Evolutionary conservation across 2,329 filamentous ascomycete species (phyloP), one percentile per base, ranked within the genome.

Genomic region (Emmonsia crescens): DNA sequence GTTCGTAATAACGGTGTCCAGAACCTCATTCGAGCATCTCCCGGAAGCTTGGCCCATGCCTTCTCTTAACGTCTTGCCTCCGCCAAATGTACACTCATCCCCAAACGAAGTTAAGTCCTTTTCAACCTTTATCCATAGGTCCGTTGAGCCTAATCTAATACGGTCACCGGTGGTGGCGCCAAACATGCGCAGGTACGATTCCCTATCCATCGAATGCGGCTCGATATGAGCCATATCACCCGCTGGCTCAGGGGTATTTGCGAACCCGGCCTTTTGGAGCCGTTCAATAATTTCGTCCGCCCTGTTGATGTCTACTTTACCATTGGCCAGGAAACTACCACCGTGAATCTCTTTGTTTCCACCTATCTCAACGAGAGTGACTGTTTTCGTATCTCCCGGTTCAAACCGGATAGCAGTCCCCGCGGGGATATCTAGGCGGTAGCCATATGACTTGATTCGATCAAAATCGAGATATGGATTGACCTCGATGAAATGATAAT

Each of bases 401-500:
- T 97, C 93, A 71, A 97, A 97, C 51, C 93, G 86, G 38, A 96
- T 87, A 8, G 91, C 95, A 0, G 92, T 96, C 42, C 93, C 93
- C 0, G 93, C 91, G 1, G 93, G 81, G 62, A 97, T 94, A 71
- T 97, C 92, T 16, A 97, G 82, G 12, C 91, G 84, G 76, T 85
- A 96, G 5, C 93, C 93, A 70, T 94, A 94, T 0, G 91, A 85
- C 66, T 84, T 85, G 57, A 84, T 78, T 31, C 93, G 89, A 75
- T 97, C 93, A 73, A 97, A 97, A 64, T 89, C 84, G 58, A 97
- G 82, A 73, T 89, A 85, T 0, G 91, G 89, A 75, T 97, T 97
- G n/a, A 86, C 88, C 78, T 97, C 93, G 70, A 96, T 85, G 73
- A 97, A 96, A 76, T 96, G 93, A 74, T 96, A 97, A 76, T 97